Conservation (phyloP, 306 rosid genomes). For the Gastrolobium bilobum region DNA sequence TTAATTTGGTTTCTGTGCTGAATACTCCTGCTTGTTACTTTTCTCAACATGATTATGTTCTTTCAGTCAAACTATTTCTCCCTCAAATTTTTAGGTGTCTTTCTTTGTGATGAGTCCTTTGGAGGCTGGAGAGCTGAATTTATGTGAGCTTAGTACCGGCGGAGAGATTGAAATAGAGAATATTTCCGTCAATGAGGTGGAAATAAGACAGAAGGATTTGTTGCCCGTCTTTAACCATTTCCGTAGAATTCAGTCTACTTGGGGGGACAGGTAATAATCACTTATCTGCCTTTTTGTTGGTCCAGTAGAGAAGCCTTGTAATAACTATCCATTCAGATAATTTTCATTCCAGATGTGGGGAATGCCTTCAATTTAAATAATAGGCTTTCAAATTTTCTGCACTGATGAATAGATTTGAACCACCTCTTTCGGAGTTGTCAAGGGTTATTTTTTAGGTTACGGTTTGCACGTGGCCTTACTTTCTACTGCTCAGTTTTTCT, state of each 20-base stretch:
- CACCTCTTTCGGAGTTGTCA: constrained; percentile 4
- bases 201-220: constrained; percentile 82
- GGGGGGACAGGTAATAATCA: constrained; percentile 80
- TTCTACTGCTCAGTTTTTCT: constrained; percentile 30
- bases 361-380: constrained; percentile 33
- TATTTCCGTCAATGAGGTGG: constrained; percentile 71
- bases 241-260: constrained; percentile 67
- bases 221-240: constrained; percentile 85
- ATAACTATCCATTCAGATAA: constrained; percentile 1
- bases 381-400: constrained; percentile 16
- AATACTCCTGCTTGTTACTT: constrained; percentile 41
- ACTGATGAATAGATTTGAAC: not conserved
- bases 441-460: constrained; percentile 24
- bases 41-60: constrained; percentile 45
- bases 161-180: constrained; percentile 94
- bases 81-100: constrained; percentile 64
- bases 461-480: constrained; percentile 24
- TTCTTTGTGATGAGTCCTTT: constrained; percentile 67
- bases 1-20: constrained; percentile 42
- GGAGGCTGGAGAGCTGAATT: constrained; percentile 60
- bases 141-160: constrained; percentile 45
- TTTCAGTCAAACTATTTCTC: constrained; percentile 39
- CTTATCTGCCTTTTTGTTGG: constrained; percentile 29
- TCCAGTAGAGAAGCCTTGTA: constrained; percentile 15
- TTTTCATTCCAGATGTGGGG: constrained; percentile 34